Conservation (phyloP, 139 green algal genomes). For the Diplosphaera chodatii region DNA sequence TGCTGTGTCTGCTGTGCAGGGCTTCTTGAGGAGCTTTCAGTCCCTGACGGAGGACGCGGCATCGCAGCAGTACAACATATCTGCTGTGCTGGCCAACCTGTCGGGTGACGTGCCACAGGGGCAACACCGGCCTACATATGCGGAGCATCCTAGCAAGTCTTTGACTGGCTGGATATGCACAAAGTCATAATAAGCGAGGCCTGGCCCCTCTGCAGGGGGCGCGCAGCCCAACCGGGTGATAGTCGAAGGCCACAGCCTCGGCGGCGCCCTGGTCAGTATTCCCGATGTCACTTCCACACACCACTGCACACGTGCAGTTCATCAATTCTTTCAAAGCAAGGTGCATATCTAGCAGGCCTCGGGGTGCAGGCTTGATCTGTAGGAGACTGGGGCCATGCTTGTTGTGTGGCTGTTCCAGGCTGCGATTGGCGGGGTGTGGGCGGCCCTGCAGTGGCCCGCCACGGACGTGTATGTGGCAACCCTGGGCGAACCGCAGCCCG, state of each 20-base stretch:
- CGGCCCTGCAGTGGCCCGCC: conserved; percentile 11
- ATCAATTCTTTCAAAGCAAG: no score
- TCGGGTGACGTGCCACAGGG: no score
- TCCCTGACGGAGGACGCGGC: background rate
- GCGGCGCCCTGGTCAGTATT: conserved; percentile 13
- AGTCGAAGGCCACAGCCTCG: conserved; percentile 9
- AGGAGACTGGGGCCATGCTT: no score
- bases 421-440: conserved; percentile 12
- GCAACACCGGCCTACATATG: no score
- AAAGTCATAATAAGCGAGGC: no score
- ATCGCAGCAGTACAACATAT: background rate
- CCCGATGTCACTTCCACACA: no score
- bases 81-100: background rate
- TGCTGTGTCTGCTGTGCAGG: background rate
- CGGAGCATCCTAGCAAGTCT: no score
- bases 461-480: conserved; percentile 22
- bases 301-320: no score
- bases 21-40: background rate
- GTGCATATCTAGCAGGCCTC: no score
- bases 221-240: conserved; percentile 7
- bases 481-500: conserved; percentile 17
- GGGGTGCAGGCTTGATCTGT: no score
- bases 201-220: background rate
- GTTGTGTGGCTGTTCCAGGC: no score
- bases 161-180: no score